These are phyloP conservation scores for Skeletonema costatum DNA, from an alignment of 108 stramenopile genomes.

Conservation along the genomic window DNA sequence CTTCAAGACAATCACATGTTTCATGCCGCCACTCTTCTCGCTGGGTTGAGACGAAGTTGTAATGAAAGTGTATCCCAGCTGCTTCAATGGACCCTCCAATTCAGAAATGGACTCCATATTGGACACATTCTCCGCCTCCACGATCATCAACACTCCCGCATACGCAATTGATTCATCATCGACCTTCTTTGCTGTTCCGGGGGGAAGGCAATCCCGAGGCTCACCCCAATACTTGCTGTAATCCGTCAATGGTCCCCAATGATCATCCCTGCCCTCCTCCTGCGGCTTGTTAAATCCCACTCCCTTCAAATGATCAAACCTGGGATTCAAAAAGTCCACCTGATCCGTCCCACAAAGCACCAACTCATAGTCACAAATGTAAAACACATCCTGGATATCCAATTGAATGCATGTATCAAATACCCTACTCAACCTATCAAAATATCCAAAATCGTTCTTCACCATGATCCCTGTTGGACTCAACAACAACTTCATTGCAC, in stretches of 20 bases:
- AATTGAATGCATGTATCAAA: constrained; percentile 63
- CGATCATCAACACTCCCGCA: constrained; percentile 62
- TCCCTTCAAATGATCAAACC: constrained; percentile 35
- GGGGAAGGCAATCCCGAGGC: constrained; percentile 28
- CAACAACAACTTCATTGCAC: constrained; percentile 68
- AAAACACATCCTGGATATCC: constrained; percentile 51
- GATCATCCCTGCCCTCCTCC: constrained; percentile 58
- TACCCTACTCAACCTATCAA: constrained; percentile 60
- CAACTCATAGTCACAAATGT: constrained; percentile 74
- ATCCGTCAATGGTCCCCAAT: constrained; percentile 64
- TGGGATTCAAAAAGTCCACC: constrained; percentile 66
- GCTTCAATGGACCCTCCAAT: constrained; percentile 20
- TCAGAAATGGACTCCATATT: constrained; percentile 11
- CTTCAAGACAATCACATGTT: constrained; percentile 36
- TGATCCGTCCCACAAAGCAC: constrained; percentile 71
- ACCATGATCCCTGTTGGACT: constrained; percentile 81
- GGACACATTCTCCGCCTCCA: constrained; percentile 67
- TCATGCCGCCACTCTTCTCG: constrained; percentile 12
- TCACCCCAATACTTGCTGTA: constrained; percentile 58
- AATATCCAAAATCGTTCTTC: constrained; percentile 77
- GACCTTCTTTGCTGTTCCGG: constrained; percentile 26
- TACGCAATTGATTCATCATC: constrained; percentile 14
- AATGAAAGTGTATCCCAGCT: constrained; percentile 24
- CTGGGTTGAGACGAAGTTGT: constrained; percentile 34
- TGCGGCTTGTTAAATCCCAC: constrained; percentile 23